These are phyloP conservation scores for Pyrenochaeta sp. DNA, from an alignment of 2,329 filamentous ascomycete genomes.

Conservation along the genomic window DNA sequence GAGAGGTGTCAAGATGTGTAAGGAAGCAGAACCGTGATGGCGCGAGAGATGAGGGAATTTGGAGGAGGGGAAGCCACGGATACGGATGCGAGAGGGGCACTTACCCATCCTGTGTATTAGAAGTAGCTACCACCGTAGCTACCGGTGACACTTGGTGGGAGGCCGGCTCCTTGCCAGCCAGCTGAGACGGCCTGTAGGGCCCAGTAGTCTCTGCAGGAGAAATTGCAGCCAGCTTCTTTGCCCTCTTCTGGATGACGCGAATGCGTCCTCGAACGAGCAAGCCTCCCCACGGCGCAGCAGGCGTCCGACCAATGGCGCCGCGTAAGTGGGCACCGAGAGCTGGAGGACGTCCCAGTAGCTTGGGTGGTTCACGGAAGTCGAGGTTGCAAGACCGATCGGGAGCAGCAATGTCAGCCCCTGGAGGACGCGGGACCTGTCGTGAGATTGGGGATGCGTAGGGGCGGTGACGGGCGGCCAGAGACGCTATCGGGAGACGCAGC, in stretches of 20 bases:
- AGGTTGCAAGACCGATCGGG: conserved; percentile 36
- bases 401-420: conserved; percentile 16
- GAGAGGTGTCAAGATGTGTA: conserved; percentile 22
- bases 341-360: conserved; percentile 31
- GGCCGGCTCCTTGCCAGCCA: conserved; percentile 33
- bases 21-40: conserved; percentile 35
- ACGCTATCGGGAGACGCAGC: background rate
- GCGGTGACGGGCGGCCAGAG: background rate
- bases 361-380: conserved; percentile 29
- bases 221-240: conserved; percentile 41
- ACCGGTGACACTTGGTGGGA: conserved; percentile 36
- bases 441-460: conserved; percentile 5
- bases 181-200: conserved; percentile 41
- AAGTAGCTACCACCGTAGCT: conserved; percentile 33
- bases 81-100: conserved; percentile 24
- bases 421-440: conserved; percentile 9
- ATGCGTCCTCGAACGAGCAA: conserved; percentile 38
- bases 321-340: conserved; percentile 32
- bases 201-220: conserved; percentile 44
- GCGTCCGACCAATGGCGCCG: conserved; percentile 35
- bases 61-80: conserved; percentile 24
- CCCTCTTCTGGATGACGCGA: conserved; percentile 43
- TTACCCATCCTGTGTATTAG: conserved; percentile 42
- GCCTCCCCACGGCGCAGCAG: conserved; percentile 38
- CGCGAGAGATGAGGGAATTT: conserved; percentile 25